Conservation (phyloP, 371 early-diverging fungal species). For the Sporodiniella umbellata region DNA sequence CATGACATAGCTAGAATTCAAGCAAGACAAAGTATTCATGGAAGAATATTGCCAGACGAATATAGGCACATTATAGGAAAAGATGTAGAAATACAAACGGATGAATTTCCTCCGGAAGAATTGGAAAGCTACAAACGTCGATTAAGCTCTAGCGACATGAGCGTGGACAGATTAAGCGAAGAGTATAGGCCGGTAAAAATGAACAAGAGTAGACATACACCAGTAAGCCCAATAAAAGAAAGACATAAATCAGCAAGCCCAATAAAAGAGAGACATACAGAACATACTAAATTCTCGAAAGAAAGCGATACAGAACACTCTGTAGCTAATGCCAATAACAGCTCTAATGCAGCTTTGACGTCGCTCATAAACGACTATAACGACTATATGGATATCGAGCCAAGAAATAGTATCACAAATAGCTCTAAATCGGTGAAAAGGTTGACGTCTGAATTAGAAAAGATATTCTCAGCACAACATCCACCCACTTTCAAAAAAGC, state of each 20-base stretch:
- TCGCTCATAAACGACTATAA: background rate
- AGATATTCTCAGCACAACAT: background rate
- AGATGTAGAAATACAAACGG: constrained; percentile 16
- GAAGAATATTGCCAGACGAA: constrained; percentile 9
- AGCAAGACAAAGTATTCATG: constrained; percentile 4
- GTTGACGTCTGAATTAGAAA: constrained; percentile 7
- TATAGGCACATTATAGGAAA: background rate
- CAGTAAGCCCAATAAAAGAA: background rate
- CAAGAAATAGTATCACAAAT: background rate
- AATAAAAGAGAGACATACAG: too few relatives aligned
- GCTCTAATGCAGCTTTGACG: background rate
- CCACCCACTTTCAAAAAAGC: background rate
- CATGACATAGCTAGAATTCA: background rate
- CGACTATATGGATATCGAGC: background rate
- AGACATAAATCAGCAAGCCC: background rate
- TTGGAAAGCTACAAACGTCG: background rate
- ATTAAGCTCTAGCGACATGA: background rate
- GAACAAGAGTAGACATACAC: background rate
- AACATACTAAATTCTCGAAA: background rate
- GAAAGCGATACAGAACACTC: background rate
- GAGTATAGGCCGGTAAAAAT: background rate
- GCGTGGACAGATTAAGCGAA: background rate
- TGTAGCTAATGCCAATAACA: background rate
- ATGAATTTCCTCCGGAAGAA: background rate
- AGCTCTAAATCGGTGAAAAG: constrained; percentile 12